A percentile compares a stretch with the other conserved stretches of the same genome.
Evolutionary conservation across 352 stramenopile genomes (phyloP).

Genomic region (Phytophthora kernoviae): DNA sequence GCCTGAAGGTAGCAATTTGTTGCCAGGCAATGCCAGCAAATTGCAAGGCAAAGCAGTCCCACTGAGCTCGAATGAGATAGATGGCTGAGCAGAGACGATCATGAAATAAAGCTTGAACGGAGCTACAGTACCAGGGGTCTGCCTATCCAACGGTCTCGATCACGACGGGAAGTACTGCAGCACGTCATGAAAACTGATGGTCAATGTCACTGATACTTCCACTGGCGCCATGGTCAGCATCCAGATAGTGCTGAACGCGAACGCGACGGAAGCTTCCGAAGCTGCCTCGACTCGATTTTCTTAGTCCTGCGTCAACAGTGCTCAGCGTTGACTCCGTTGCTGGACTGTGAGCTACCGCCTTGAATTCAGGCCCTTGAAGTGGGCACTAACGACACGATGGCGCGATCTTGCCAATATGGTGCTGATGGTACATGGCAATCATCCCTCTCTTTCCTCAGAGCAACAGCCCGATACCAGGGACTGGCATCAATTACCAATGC

Average conservation of each 20-base stretch:
- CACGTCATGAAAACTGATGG: neutral
- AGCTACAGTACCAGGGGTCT: too few species aligned
- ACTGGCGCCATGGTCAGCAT: neutral
- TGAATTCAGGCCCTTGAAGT: too few species aligned
- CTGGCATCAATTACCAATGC: neutral
- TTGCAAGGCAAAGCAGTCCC: too few species aligned
- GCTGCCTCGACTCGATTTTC: neutral
- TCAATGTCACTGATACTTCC: neutral
- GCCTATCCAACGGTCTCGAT: neutral
- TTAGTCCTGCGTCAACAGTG: neutral
- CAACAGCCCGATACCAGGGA: neutral
- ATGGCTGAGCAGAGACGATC: neutral
- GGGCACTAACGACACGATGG: neutral
- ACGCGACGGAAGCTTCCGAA: too few species aligned
- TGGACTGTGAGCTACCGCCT: too few species aligned
- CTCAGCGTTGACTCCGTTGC: neutral
- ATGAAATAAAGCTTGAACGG: neutral
- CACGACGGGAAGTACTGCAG: neutral
- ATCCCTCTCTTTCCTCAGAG: neutral
- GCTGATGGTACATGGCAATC: neutral
- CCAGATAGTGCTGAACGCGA: neutral
- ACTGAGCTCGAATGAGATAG: too few species aligned
- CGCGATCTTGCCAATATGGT: neutral
- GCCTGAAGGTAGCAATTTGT: neutral
- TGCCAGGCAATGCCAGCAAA: too few species aligned